phyloP scores from a whole-genome alignment of 495 filamentous ascomycete species.

The Chlorociboria aeruginascens region DNA sequence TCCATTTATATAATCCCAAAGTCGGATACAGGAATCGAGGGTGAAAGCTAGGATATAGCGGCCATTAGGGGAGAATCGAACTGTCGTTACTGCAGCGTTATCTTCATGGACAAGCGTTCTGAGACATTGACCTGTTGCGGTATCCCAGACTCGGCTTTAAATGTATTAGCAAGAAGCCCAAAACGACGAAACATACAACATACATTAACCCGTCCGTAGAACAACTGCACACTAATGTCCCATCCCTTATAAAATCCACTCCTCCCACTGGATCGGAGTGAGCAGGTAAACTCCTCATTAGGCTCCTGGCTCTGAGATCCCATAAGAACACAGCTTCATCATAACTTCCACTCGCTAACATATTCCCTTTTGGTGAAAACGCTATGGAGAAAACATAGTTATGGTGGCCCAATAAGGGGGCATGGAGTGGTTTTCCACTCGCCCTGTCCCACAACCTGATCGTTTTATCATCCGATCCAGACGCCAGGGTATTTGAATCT shows the following conservation, averaged over 20 bases:
- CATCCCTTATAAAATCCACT: conserved; percentile 85
- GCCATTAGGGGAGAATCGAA: conserved; percentile 88
- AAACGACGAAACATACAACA: conserved; percentile 16
- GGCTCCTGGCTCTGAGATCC: conserved; percentile 74
- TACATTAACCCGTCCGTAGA: conserved; percentile 80
- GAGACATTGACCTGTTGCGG: conserved; percentile 87
- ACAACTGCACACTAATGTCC: conserved; percentile 82
- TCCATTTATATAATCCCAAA: conserved; percentile 91
- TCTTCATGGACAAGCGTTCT: conserved; percentile 93
- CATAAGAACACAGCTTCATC: conserved; percentile 95
- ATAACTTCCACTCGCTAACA: conserved; percentile 86
- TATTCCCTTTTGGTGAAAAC: conserved; percentile 93
- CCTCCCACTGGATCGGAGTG: conserved; percentile 91
- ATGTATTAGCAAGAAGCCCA: background rate
- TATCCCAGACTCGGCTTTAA: conserved; percentile 78
- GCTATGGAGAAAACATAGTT: conserved; percentile 91
- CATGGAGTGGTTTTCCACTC: conserved; percentile 44
- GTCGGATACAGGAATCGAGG: conserved; percentile 74
- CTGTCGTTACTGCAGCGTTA: conserved; percentile 80
- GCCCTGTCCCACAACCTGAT: conserved; percentile 85
- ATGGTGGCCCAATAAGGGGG: conserved; percentile 72
- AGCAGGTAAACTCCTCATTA: conserved; percentile 85
- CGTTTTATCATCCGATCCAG: conserved; percentile 90
- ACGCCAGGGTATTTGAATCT: conserved; percentile 73
- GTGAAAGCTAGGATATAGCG: conserved; percentile 85